phyloP scores from a whole-genome alignment of 2,329 filamentous ascomycete genomes.

The Tolypocladium sp. region DNA sequence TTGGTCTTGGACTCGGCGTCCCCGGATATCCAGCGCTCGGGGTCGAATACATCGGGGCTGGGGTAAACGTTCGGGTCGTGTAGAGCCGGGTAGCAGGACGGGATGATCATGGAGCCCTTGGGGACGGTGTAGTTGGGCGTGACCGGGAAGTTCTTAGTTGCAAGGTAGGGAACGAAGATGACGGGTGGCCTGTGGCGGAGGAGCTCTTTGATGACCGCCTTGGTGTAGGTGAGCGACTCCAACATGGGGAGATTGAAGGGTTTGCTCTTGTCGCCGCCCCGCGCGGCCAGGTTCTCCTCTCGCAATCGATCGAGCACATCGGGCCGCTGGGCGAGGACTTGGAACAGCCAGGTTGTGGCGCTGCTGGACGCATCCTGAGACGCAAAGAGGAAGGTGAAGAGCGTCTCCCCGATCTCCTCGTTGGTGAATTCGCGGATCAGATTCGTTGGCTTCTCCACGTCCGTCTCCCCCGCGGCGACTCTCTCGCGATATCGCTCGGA shows the following conservation, averaged over 20 bases:
- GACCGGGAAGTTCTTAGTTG: slow-evolving; percentile 36
- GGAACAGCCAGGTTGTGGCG: slow-evolving; percentile 43
- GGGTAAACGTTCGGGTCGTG: slow-evolving; percentile 39
- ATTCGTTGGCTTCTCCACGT: slow-evolving; percentile 32
- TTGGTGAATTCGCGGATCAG: slow-evolving; percentile 41
- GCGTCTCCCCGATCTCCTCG: slow-evolving; percentile 37
- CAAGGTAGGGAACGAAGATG: slow-evolving; percentile 44
- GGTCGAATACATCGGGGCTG: slow-evolving; percentile 36
- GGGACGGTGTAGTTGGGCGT: slow-evolving; percentile 38
- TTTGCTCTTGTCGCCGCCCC: slow-evolving; percentile 29
- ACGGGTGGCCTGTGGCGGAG: slow-evolving; percentile 43
- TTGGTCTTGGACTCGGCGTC: slow-evolving; percentile 40
- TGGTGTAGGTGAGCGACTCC: slow-evolving; percentile 40
- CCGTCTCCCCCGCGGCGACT: slow-evolving; percentile 45
- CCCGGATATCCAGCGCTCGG: slow-evolving; percentile 42
- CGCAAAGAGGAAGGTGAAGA: slow-evolving; percentile 45
- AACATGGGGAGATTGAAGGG: slow-evolving; percentile 35
- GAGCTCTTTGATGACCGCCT: slow-evolving; percentile 43
- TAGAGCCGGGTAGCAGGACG: slow-evolving; percentile 41
- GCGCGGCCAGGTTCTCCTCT: slow-evolving; percentile 34
- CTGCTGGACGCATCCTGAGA: slow-evolving; percentile 45
- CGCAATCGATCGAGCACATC: slow-evolving; percentile 36
- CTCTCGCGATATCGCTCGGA: slow-evolving; percentile 58
- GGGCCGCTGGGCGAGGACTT: slow-evolving; percentile 39
- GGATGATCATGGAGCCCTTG: slow-evolving; percentile 39